Evolutionary conservation across 805 yeast genomes (phyloP), one percentile per base, ranked within the genome.

Genomic region (Priceomyces castillae): DNA sequence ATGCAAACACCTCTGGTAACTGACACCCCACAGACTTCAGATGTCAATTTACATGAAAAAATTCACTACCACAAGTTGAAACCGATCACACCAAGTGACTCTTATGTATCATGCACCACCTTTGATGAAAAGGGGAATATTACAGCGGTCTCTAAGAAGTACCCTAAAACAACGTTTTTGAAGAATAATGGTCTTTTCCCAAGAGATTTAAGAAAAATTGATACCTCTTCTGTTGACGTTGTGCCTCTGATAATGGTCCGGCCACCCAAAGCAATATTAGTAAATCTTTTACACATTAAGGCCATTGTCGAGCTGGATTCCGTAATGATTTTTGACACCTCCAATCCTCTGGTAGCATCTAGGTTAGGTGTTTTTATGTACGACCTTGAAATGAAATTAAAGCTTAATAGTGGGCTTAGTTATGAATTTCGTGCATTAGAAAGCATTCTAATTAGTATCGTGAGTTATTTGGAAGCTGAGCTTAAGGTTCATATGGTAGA

Each of bases 211-310:
- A 66, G 97, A 23, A 90, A 87, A 57, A 84, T 90, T 41, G 96
- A 92, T 56, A 71, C 82, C 3, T 73, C 86, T 1, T 69, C 80
- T 30, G 76, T 79, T 42, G 96, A 89, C 62, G 87, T 92, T 16
- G 90, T 90, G 2, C 99, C 99, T 0, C 81, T 89, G 15, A 84
- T 94, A 37, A 82, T 90, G 46, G 89, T 90, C 17, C 76, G 97
- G 46, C 56, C 69, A n/a, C 74, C 78, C 19, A 77, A 78, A 49
- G 84, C 95, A 41, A 86, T 92, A 15, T 69, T 94, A 42, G 81
- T 94, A 39, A 90, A 90, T 58, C 65, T 94, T 56, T 67, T 94
- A 30, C 94, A 90, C 59, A 89, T 94, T 39, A 85, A 94, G 51
- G 98, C 97, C 1, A 72, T 94, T 37, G 80, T 94, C n/a, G 86